Conservation (phyloP, 345 rosid species). For the Ceriops tagal region DNA sequence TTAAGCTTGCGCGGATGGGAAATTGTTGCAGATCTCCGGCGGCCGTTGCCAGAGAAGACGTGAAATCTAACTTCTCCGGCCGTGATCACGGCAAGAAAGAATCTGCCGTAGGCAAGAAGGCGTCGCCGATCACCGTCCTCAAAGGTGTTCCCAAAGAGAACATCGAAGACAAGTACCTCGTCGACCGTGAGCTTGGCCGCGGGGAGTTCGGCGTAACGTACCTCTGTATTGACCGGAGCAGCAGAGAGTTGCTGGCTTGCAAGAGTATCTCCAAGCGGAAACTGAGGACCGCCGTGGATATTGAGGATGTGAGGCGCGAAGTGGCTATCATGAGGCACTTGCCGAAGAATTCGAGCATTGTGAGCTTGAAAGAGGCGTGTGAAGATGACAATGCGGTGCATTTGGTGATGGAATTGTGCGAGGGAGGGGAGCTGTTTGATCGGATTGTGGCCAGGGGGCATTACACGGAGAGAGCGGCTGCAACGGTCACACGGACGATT, state of each 20-base stretch:
- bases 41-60: slow-evolving; percentile 93
- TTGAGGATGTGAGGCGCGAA: slow-evolving; percentile 92
- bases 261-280: slow-evolving; percentile 97
- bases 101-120: slow-evolving; percentile 47
- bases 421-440: slow-evolving; percentile 98
- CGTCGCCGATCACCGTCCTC: slow-evolving; percentile 67
- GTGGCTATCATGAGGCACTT: slow-evolving; percentile 97
- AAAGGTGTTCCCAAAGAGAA: slow-evolving; percentile 75
- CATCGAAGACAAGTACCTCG: slow-evolving; percentile 80
- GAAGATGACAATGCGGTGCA: slow-evolving; percentile 98
- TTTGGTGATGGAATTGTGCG: slow-evolving; percentile 99
- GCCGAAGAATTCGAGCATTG: slow-evolving; percentile 84
- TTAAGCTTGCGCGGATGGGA: slow-evolving; percentile 45
- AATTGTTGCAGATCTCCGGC: slow-evolving; percentile 99
- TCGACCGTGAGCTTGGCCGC: slow-evolving; percentile 95
- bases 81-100: slow-evolving; percentile 69
- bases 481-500: slow-evolving; percentile 82
- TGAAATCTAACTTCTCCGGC: slow-evolving; percentile 71
- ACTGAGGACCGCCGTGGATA: slow-evolving; percentile 82
- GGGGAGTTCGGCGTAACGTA: slow-evolving; percentile 99
- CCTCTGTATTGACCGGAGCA: slow-evolving; percentile 76
- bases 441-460: slow-evolving; percentile 99
- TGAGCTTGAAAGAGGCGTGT: slow-evolving; percentile 85
- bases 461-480: slow-evolving; percentile 97
- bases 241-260: slow-evolving; percentile 85